Base-by-base conservation (phyloP, 352 stramenopile species). In the Globisporangium middletonii region DNA sequence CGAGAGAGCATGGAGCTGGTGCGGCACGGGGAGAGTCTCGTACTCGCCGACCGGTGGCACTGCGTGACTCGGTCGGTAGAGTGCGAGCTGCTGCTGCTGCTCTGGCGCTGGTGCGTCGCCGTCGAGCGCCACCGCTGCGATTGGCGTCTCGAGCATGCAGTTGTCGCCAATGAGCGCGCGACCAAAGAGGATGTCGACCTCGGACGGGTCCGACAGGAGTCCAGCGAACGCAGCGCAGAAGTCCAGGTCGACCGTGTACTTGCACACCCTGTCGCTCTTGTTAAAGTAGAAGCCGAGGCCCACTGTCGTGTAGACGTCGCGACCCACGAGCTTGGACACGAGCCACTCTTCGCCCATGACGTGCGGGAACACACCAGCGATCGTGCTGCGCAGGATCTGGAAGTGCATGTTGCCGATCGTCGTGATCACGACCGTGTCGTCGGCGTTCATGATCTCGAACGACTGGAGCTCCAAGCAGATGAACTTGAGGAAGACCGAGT, bases 311-410 rank as follows among this genome's bases (percentile, higher is more conserved):
- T 30, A 33, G 3, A 73, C 41, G 7, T 73, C 58, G 5, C 48
- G 48, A 12, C 65, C 68, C 5, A 73, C 57, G 37, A 76, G 66
- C 50, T 64, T 53, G 2, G 59, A 48, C 28, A 67, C 52, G 26
- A 73, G 57, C 50, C 55, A 62, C 28, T 63, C 56, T 53, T 69
- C 55, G 49, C 55, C 55, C 19, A 64, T 38, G 18, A 72, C 50
- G 37, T 73, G 65, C 1, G 65, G 69, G 26, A 73, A 72, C 28
- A 76, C 33, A 2, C 56, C 57, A 2, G 46, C 47, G 37, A 76
- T 67, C 33, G 69, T 74, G 43, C 59, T 58, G 45, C 63, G 49
- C 16, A 68, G 41, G 23, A 77, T 68, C 48, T 71, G 63, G 53
- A 73, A 67, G 19, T 60, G 62, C 43, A 72, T 1, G 4, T 41